A percentile compares a stretch with the other conserved stretches of the same genome.
Evolutionary conservation across 2,329 filamentous ascomycete species (phyloP).

Genomic region (Aureobasidium vineae): DNA sequence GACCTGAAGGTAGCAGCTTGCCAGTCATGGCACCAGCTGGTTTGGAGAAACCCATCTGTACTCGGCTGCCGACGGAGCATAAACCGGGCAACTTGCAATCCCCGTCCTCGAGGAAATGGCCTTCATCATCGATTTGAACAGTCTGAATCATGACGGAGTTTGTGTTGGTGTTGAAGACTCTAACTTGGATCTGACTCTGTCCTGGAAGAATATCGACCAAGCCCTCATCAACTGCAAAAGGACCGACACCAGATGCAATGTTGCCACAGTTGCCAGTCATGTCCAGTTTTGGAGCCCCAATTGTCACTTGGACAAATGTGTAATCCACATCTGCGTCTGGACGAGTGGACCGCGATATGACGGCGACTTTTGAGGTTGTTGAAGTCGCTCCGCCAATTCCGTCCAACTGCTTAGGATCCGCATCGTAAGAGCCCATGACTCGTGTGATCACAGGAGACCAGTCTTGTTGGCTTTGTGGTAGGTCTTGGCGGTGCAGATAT

Average conservation of each 20-base stretch:
- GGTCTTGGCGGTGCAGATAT: conserved; percentile 41
- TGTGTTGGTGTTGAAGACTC: conserved; percentile 33
- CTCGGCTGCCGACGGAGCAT: conserved; percentile 28
- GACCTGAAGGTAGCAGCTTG: conserved; percentile 30
- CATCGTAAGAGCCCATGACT: conserved; percentile 38
- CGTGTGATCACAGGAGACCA: conserved; percentile 39
- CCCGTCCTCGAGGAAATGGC: conserved; percentile 33
- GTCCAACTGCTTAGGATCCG: conserved; percentile 32
- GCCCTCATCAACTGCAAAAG: conserved; percentile 33
- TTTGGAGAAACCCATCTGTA: conserved; percentile 30
- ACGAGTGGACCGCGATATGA: conserved; percentile 30
- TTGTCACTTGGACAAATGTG: conserved; percentile 32
- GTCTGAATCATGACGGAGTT: conserved; percentile 32
- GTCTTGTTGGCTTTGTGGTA: conserved; percentile 33
- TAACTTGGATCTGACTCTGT: conserved; percentile 29
- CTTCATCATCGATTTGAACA: conserved; percentile 32
- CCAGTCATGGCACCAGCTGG: conserved; percentile 32
- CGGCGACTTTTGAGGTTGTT: conserved; percentile 33
- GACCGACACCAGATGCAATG: conserved; percentile 32
- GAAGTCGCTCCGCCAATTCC: conserved; percentile 33
- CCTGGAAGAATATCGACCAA: conserved; percentile 30
- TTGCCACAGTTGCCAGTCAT: conserved; percentile 34
- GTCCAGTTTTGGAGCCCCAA: conserved; percentile 31
- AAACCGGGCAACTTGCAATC: conserved; percentile 30
- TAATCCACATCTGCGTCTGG: conserved; percentile 32